Percentiles rank a stretch among this genome's conserved stretches.
These are phyloP conservation scores for Pseudoperonospora humuli DNA, from an alignment of 352 stramenopile genomes.

Conservation along the genomic window DNA sequence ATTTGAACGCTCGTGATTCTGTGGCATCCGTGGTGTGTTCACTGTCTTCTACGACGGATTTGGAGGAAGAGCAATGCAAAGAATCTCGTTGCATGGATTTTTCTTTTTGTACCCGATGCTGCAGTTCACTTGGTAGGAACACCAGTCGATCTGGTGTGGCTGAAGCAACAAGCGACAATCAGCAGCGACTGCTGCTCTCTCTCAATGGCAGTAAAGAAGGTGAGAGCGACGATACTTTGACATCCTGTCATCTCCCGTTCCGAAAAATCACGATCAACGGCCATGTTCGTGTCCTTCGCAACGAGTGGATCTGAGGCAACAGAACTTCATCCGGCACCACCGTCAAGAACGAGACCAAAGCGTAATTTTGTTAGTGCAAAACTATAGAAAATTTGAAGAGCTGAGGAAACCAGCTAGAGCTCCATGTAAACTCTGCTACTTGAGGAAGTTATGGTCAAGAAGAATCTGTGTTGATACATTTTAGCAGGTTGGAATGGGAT, in stretches of 20 bases:
- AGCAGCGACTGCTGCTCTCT: slow-evolving; percentile 10
- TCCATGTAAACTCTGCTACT: too few relatives aligned
- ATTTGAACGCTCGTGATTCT: not conserved
- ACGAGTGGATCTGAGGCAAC: slow-evolving; percentile 19
- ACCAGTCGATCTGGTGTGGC: slow-evolving; percentile 1
- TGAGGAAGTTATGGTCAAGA: too few relatives aligned
- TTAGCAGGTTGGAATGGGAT: too few relatives aligned
- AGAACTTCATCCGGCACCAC: too few relatives aligned
- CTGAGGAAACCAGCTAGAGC: too few relatives aligned
- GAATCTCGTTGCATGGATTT: slow-evolving; percentile 1
- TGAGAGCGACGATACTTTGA: not conserved
- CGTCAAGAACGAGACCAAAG: too few relatives aligned
- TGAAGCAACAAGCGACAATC: slow-evolving; percentile 4
- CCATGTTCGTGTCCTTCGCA: slow-evolving; percentile 1
- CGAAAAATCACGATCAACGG: slow-evolving; percentile 7
- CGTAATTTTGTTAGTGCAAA: too few relatives aligned
- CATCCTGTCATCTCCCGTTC: slow-evolving; percentile 9
- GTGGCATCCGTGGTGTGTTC: slow-evolving; percentile 6
- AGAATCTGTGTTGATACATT: too few relatives aligned
- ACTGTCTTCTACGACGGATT: slow-evolving; percentile 10
- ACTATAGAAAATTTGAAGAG: too few relatives aligned
- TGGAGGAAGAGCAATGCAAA: slow-evolving; percentile 13
- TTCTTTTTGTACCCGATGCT: not conserved
- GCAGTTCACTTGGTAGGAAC: slow-evolving; percentile 1
- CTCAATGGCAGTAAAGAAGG: slow-evolving; percentile 12